phyloP scores from a whole-genome alignment of 106 monocot species.

The Dioscorea alata region DNA sequence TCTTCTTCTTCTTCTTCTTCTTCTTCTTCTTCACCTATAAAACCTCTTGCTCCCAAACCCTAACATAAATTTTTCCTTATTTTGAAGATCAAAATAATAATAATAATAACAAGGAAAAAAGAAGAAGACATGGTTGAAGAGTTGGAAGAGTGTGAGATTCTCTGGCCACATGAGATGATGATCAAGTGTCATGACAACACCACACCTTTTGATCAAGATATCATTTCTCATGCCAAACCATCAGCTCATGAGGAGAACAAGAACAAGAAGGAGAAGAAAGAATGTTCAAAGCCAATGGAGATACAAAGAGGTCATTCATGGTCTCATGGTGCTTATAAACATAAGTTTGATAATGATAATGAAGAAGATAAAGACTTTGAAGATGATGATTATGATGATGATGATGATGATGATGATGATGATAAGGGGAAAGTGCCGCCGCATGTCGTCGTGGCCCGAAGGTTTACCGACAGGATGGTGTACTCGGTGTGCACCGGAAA shows the following conservation, averaged over 20 bases:
- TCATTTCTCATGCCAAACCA: not conserved
- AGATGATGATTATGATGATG: too few relatives aligned
- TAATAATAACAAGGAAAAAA: too few relatives aligned
- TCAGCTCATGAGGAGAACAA: too few relatives aligned
- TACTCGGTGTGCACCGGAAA: conserved; percentile 34
- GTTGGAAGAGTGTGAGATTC: conserved; percentile 1
- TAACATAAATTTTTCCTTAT: not conserved
- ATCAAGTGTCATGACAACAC: not conserved
- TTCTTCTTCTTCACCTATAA: not conserved
- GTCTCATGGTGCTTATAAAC: not conserved
- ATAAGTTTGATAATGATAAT: not conserved
- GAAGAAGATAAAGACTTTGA: not conserved
- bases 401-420: too few relatives aligned
- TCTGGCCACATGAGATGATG: not conserved
- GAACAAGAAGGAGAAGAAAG: not conserved
- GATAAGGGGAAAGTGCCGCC: conserved; percentile 24
- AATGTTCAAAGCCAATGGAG: not conserved
- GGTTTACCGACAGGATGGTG: conserved; percentile 12
- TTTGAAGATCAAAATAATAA: not conserved
- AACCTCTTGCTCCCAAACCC: not conserved
- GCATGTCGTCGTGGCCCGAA: conserved; percentile 28
- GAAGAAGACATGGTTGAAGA: conserved; percentile 2
- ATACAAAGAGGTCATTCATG: not conserved
- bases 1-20: not conserved
- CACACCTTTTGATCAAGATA: not conserved